These are phyloP conservation scores for Penicillium bialowiezense DNA, from an alignment of 495 filamentous ascomycete genomes.

Conservation along the genomic window DNA sequence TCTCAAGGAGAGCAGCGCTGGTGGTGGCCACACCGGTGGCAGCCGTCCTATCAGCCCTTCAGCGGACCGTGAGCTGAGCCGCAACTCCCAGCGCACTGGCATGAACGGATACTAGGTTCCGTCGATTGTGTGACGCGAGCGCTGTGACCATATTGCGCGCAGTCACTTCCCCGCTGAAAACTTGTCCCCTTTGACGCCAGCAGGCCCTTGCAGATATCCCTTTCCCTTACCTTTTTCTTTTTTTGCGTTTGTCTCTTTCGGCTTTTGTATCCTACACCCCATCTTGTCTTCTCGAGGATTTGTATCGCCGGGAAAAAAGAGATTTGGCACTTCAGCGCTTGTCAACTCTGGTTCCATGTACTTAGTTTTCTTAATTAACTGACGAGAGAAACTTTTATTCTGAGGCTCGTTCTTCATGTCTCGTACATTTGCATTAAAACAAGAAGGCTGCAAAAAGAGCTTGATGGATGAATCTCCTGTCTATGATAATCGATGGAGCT, in stretches of 20 bases:
- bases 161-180: constrained; percentile 19
- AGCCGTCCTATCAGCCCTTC: constrained; percentile 93
- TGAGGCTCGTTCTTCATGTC: neutral
- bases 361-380: constrained; percentile 42
- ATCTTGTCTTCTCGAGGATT: constrained; percentile 14
- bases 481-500: no score
- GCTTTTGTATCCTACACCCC: constrained; percentile 21
- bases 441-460: no score
- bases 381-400: constrained; percentile 27
- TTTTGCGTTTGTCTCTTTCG: constrained; percentile 23
- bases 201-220: constrained; percentile 49
- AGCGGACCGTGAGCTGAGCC: constrained; percentile 92
- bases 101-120: constrained; percentile 91
- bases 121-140: constrained; percentile 14
- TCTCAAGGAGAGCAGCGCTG: constrained; percentile 94
- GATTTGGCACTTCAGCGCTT: constrained; percentile 31
- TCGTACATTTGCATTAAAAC: no score
- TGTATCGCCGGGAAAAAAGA: constrained; percentile 28
- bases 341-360: constrained; percentile 36
- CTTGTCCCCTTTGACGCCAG: constrained; percentile 34
- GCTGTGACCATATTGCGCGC: constrained; percentile 12
- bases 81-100: constrained; percentile 90
- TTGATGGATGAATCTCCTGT: no score
- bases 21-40: constrained; percentile 63
- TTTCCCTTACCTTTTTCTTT: constrained; percentile 36